Base-by-base conservation (phyloP, 768 basidiomycete species). In the Boletus bicolor region DNA sequence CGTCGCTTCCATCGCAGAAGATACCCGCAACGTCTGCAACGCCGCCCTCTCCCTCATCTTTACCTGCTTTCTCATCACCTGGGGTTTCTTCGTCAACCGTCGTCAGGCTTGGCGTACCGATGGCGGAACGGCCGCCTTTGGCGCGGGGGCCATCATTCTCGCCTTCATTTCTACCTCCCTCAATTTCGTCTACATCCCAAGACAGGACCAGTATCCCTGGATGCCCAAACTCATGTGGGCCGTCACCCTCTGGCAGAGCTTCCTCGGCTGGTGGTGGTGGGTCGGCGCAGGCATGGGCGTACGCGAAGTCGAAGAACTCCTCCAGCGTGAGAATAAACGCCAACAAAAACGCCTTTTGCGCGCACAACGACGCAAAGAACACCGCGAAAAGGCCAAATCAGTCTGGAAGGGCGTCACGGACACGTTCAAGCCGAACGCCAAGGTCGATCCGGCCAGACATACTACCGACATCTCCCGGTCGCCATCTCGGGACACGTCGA, bases 241-340 rank as follows among this genome's bases (percentile, higher is more conserved):
- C 8, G 85, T 97, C 49, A 84, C 98, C 11, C 81, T 98, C 19
- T 99, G 97, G 97, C 97, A 99, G 77, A 92, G 85, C 71, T 96
- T 95, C 72, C 73, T 97, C 21, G 93, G 91, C 0, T 98, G 93
- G 92, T 98, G 94, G 94, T 98, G 94, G 94, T 98, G 93, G 93
- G 93, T 93, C 14, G 94, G 94, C n/a, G 84, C 89, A 2, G 89
- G 93, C 6, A 91, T 89, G 78, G 90, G 87, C 9, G 79, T 86
- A 4, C 78, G 81, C 30, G 87, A 88, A 59, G 77, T 91, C 47
- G 85, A 89, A 63, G 81, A 90, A 53, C 77, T 83, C 53, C 69
- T 87, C 44, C 57, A 67, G 28, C 73, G 73, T 49, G 75, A 83
- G 62, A 82, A 81, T 57, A 86, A 85, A 63, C 76, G 81, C 11